Evolutionary conservation across 108 stramenopile species (phyloP), one percentile per base, ranked within the genome.

Genomic region (Cyclotella kingstonii): DNA sequence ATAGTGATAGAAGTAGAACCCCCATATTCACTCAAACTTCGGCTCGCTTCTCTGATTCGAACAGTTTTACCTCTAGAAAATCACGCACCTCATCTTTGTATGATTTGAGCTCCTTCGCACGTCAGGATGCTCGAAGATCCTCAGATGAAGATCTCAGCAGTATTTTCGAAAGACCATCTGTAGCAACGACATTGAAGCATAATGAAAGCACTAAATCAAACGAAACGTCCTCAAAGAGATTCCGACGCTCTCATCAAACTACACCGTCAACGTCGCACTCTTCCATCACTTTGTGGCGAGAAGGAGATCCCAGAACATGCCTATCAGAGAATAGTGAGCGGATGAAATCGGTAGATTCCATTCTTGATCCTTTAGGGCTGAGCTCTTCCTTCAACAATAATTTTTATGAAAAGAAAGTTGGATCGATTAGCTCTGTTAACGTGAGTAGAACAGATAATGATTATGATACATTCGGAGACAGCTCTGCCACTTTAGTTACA

Each of bases 321-420:
- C 7, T 9, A 9, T 11, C 36, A 7, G 36, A 11, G 9, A 11
- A 36, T 36, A 36, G 36, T 18, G 23, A 14, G 45, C 17, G 17
- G 26, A 51, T 51, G 49, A 51, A 51, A 7, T 18, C 2, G 45
- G 21, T 18, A 17, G 19, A 29, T 28, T 52, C 50, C 27, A 1
- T 30, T 38, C 23, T 36, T 8, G 18, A 4, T 23, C 19, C n/a
- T n/a, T 61, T 48, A 36, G 46, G 47, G 8, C 8, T 61, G 25
- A 48, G 21, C 23, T 48, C 60, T 8, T 29, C 26, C 18, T 55
- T 46, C 18, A 54, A 66, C n/a, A n/a, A n/a, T 26, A 45, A 54
- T 36, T 8, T 11, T 19, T 47, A 36, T 23, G 64, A 66, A n/a
- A 31, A 35, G 14, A 66, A 55, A 33, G 15, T 23, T 45, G 33